Conservation (phyloP, 2,329 filamentous ascomycete species). For the Beauveria medogensis region DNA sequence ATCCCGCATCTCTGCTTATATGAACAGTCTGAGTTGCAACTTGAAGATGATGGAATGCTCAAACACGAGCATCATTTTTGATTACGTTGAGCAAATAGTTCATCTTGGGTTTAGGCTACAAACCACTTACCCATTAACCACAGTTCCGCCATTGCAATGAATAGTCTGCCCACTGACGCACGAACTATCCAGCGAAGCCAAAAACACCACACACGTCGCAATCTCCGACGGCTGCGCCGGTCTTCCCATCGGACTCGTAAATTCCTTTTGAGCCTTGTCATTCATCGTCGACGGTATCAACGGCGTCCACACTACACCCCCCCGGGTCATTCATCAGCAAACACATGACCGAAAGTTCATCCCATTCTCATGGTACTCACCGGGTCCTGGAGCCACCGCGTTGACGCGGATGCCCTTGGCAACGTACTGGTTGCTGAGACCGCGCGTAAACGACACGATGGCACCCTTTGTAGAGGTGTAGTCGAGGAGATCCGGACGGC, state of each 20-base stretch:
- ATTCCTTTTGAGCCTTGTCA: constrained; percentile 61
- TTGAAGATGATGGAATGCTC: too few species aligned
- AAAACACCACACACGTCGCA: constrained; percentile 72
- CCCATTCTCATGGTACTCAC: constrained; percentile 14
- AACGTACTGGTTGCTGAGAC: constrained; percentile 66
- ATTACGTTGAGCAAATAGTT: too few species aligned
- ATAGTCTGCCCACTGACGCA: constrained; percentile 64
- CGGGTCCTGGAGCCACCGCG: constrained; percentile 65
- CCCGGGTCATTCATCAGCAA: not conserved
- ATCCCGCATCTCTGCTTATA: too few species aligned
- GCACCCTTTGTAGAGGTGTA: constrained; percentile 76
- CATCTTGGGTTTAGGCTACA: too few species aligned
- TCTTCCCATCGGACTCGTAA: constrained; percentile 66
- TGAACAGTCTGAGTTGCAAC: too few species aligned
- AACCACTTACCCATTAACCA: constrained; percentile 37
- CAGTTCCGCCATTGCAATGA: constrained; percentile 42
- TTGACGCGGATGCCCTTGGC: constrained; percentile 68
- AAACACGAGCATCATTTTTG: too few species aligned
- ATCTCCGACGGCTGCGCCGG: constrained; percentile 76
- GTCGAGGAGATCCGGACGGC: constrained; percentile 70
- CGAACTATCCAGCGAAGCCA: constrained; percentile 66
- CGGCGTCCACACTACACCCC: constrained; percentile 57
- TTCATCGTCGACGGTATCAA: constrained; percentile 68
- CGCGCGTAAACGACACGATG: constrained; percentile 71
- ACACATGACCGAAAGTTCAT: too few species aligned